Conservation (phyloP, 2,329 filamentous ascomycete genomes). For the Hymenoscyphus fraxineus region DNA sequence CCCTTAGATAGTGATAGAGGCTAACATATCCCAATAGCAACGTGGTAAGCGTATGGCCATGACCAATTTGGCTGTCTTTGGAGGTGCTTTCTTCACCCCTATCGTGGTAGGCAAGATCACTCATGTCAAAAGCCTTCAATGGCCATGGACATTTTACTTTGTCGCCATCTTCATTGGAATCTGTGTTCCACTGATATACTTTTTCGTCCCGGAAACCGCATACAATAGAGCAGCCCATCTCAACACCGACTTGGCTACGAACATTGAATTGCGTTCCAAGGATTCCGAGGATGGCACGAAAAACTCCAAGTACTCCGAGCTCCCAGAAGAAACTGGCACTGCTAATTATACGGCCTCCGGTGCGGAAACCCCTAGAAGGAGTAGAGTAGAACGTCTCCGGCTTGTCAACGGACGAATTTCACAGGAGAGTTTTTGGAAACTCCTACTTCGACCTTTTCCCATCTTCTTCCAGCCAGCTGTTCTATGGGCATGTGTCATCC, state of each 20-base stretch:
- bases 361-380: conserved; percentile 42
- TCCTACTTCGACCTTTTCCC: conserved; percentile 71
- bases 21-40: conserved; percentile 43
- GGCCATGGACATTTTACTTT: conserved; percentile 85
- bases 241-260: conserved; percentile 60
- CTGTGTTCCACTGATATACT: conserved; percentile 66
- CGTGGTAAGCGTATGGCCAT: conserved; percentile 85
- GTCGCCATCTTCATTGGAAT: conserved; percentile 76
- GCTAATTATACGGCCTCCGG: not conserved
- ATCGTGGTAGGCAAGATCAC: conserved; percentile 90
- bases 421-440: conserved; percentile 65
- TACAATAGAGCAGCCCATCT: conserved; percentile 64
- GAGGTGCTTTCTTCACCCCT: conserved; percentile 72
- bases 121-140: conserved; percentile 56
- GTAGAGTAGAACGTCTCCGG: conserved; percentile 57
- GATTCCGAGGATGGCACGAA: not conserved
- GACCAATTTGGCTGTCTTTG: conserved; percentile 65
- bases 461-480: conserved; percentile 83
- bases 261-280: conserved; percentile 2
- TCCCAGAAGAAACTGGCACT: not conserved
- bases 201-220: conserved; percentile 82
- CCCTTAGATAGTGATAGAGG: not conserved
- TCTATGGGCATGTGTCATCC: conserved; percentile 73
- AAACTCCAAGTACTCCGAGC: not conserved
- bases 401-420: conserved; percentile 82